phyloP scores from a whole-genome alignment of 768 basidiomycete genomes.

The Candolleomyces eurysporus region DNA sequence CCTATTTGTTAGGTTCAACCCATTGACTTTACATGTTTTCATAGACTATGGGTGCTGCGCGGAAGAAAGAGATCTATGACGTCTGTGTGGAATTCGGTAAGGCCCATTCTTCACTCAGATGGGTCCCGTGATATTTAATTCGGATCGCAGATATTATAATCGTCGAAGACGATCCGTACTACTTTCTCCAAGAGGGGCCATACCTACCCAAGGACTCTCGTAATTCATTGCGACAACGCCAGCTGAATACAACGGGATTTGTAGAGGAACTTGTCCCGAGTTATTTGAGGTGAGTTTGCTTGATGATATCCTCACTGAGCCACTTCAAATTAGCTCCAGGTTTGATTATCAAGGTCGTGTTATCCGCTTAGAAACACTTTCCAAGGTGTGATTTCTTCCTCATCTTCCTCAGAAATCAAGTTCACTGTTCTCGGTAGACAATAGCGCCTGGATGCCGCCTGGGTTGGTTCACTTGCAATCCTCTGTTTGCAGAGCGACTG shows the following conservation, averaged over 20 bases:
- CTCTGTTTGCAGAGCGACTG: constrained; percentile 72
- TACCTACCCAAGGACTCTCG: constrained; percentile 45
- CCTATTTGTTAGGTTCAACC: background rate
- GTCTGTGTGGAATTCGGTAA: constrained; percentile 78
- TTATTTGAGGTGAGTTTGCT: constrained; percentile 46
- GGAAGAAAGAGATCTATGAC: constrained; percentile 81
- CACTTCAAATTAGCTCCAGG: constrained; percentile 21
- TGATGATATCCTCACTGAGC: too few relatives aligned
- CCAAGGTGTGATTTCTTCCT: constrained; percentile 45
- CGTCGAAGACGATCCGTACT: constrained; percentile 83
- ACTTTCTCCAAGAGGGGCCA: constrained; percentile 62
- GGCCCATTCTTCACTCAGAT: constrained; percentile 7
- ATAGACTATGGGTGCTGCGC: constrained; percentile 56
- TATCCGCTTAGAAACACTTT: constrained; percentile 78
- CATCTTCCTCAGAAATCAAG: background rate
- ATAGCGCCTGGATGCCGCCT: constrained; percentile 76
- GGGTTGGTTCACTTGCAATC: constrained; percentile 79
- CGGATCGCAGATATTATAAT: constrained; percentile 60
- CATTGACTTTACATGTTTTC: background rate
- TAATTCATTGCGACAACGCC: constrained; percentile 16
- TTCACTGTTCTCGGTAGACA: constrained; percentile 40
- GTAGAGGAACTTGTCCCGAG: constrained; percentile 51
- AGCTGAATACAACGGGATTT: too few relatives aligned
- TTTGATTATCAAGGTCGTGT: constrained; percentile 82
- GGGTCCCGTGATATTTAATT: background rate